A percentile compares a stretch with the other conserved stretches of the same genome.
phyloP scores from a whole-genome alignment of 1,139 yeast genomes.

The Pichia sp. region DNA sequence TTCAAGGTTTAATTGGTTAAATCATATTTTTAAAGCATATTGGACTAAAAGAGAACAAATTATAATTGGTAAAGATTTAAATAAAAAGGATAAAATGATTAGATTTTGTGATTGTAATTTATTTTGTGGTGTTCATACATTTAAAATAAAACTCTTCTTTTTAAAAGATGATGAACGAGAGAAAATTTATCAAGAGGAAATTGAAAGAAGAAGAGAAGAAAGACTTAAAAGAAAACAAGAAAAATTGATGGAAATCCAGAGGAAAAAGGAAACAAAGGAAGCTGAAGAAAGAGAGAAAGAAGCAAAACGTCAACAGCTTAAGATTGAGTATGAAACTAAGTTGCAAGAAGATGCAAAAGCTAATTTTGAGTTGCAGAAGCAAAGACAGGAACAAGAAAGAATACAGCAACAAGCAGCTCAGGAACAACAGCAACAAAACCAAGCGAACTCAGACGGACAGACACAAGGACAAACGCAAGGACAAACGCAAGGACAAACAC shows the following conservation, averaged over 20 bases:
- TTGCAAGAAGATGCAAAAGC: conserved; percentile 2
- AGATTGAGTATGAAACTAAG: conserved; percentile 1
- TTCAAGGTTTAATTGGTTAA: conserved; percentile 68
- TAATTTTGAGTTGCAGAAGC: neutral
- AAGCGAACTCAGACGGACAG: neutral
- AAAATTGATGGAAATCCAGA: conserved; percentile 10
- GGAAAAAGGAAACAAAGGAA: conserved; percentile 10
- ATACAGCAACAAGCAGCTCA: neutral
- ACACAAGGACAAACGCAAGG: conserved; percentile 3
- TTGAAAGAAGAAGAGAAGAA: conserved; percentile 32
- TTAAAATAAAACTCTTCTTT: conserved; percentile 71
- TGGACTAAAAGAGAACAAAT: conserved; percentile 67
- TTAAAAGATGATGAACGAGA: conserved; percentile 63
- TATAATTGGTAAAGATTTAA: conserved; percentile 32
- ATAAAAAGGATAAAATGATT: conserved; percentile 73
- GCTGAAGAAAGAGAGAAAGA: conserved; percentile 10
- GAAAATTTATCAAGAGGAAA: conserved; percentile 33
- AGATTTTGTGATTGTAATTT: conserved; percentile 73
- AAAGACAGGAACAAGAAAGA: conserved; percentile 1
- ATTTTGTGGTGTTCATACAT: conserved; percentile 76
- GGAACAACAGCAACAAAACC: neutral
- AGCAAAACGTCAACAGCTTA: neutral
- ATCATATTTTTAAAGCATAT: conserved; percentile 61
- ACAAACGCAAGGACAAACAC: too few relatives aligned
- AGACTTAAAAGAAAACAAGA: conserved; percentile 22